A percentile compares a stretch with the other conserved stretches of the same genome.
Evolutionary conservation across 75 land plant species (phyloP).

Genomic region (Pseudotsuga menziesii): DNA sequence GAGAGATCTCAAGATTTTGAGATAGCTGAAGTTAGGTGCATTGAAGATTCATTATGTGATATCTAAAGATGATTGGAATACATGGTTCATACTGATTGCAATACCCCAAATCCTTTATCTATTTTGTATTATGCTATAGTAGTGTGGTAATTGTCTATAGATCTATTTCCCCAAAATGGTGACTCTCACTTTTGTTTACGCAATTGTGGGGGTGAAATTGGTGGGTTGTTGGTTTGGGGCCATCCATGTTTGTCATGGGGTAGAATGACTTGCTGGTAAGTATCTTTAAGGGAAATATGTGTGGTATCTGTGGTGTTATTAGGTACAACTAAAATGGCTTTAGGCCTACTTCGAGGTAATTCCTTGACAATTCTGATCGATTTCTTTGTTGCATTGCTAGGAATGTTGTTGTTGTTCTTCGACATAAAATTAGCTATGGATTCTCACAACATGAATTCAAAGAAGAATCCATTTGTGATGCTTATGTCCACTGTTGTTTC

Average conservation of each 20-base stretch:
- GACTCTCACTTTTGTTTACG: too few species aligned
- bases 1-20: conserved; percentile 33
- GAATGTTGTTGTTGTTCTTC: conserved; percentile 72
- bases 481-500: conserved; percentile 62
- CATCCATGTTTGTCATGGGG: conserved; percentile 83
- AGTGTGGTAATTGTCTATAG: too few species aligned
- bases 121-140: too few species aligned
- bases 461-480: conserved; percentile 72
- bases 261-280: conserved; percentile 88
- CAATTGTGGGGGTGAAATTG: conserved; percentile 78
- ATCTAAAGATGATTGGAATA: conserved; percentile 48
- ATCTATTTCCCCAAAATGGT: too few species aligned
- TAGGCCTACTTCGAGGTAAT: conserved; percentile 63
- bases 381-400: conserved; percentile 69
- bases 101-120: too few species aligned
- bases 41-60: conserved; percentile 35
- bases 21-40: conserved; percentile 53
- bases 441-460: conserved; percentile 58
- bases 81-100: conserved; percentile 61
- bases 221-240: conserved; percentile 93
- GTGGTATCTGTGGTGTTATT: conserved; percentile 70
- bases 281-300: conserved; percentile 73
- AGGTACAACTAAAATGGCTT: conserved; percentile 50
- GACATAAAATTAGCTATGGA: conserved; percentile 89
- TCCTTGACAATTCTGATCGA: conserved; percentile 42